These are phyloP conservation scores for Salvia sclarea DNA, from an alignment of 305 asterid species.

Conservation along the genomic window DNA sequence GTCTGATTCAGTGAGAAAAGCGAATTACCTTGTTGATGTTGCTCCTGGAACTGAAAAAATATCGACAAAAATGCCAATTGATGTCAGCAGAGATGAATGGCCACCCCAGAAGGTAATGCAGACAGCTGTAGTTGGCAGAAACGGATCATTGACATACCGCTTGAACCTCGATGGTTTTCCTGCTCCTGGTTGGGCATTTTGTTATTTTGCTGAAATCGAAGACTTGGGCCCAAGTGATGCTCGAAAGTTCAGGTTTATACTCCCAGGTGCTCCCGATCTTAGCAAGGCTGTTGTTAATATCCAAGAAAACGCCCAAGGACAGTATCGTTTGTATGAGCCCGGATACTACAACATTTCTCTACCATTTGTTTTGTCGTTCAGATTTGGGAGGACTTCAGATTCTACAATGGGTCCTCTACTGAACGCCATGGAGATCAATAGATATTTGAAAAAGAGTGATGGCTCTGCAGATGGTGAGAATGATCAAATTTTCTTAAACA, in stretches of 20 bases:
- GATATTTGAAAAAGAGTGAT: slow-evolving; percentile 63
- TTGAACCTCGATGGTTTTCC: slow-evolving; percentile 95
- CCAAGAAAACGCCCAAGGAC: slow-evolving; percentile 95
- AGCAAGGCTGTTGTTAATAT: slow-evolving; percentile 82
- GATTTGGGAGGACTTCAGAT: slow-evolving; percentile 75
- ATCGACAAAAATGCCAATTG: slow-evolving; percentile 71
- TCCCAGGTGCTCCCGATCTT: slow-evolving; percentile 72
- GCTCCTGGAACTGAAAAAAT: slow-evolving; percentile 87
- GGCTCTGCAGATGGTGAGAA: slow-evolving; percentile 87
- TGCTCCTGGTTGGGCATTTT: slow-evolving; percentile 86
- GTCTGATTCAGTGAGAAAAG: slow-evolving; percentile 77
- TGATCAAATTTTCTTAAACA: slow-evolving; percentile 14
- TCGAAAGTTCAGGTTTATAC: slow-evolving; percentile 72
- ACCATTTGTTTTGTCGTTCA: slow-evolving; percentile 83
- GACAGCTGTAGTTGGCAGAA: slow-evolving; percentile 97
- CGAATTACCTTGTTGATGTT: slow-evolving; percentile 94
- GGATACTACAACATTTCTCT: slow-evolving; percentile 78
- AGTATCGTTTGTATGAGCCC: slow-evolving; percentile 84
- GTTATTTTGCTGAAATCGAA: slow-evolving; percentile 91
- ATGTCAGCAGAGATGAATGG: slow-evolving; percentile 55
- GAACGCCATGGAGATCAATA: slow-evolving; percentile 92
- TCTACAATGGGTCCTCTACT: slow-evolving; percentile 89
- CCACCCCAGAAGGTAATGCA: slow-evolving; percentile 98
- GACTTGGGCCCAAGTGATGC: slow-evolving; percentile 57
- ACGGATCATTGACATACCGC: slow-evolving; percentile 87